Base-by-base conservation (phyloP, 768 basidiomycete species). In the Phylloporus arenicola region DNA sequence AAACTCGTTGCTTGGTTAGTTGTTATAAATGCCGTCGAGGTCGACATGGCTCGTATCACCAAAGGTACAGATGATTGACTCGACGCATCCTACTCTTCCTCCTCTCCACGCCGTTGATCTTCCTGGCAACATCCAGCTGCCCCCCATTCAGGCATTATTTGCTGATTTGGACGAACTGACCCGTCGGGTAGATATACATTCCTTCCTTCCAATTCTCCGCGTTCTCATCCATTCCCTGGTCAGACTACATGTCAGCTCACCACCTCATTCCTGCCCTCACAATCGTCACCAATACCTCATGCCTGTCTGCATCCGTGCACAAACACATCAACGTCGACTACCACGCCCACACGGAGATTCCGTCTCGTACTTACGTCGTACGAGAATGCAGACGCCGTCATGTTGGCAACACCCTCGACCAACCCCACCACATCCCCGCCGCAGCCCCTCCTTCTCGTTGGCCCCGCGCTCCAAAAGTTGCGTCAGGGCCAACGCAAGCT, bases 301-400 rank as follows among this genome's bases (percentile, higher is more conserved):
- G 5, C 27, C 17, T 43, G 29, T 22, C 43, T 33, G 43, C 43
- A 30, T 16, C 31, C 20, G 8, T 22, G 43, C 31, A 44, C 31
- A 14, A 44, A 44, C 14, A 33, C n/a, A 40, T 17, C 38, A n/a
- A 27, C 41, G 16, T 29, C 27, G 27, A n/a, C 42, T 4, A 16
- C 43, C 13, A 6, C 17, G 19, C 43, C 43, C 6, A 13, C 9
- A 20, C 43, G 19, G n/a, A 44, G 16, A 16, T 19, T 75, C 50
- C 72, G 71, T 50, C 72, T 81, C 35, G 68, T 75, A 19, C 77
- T 77, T 5, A 78, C 79, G 52, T 56, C 75, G n/a, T 58, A 81
- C 39, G 78, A 76, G 27, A 64, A 74, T 14, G 82, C 82, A 0
- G 71, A 81, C 17, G 82, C 79, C 1, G 69, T 80, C 50, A 64